phyloP scores from a whole-genome alignment of 2,329 filamentous ascomycete genomes.

The Moelleriella libera region DNA sequence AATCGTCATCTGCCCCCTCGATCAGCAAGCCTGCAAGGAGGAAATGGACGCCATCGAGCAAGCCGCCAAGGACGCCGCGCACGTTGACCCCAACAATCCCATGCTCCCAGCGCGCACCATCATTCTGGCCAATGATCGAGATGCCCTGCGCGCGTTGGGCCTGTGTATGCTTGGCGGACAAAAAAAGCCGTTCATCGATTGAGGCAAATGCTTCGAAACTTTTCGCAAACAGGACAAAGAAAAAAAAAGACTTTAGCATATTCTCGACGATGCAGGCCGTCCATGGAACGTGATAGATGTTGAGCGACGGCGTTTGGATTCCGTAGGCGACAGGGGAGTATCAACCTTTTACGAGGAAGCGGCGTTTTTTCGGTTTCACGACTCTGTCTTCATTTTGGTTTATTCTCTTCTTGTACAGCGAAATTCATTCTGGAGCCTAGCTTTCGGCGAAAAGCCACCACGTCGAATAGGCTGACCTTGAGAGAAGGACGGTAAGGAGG shows the following conservation, averaged over 20 bases:
- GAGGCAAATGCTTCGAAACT: neutral
- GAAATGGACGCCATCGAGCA: slow-evolving; percentile 98
- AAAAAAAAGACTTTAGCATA: neutral
- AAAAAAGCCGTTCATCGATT: slow-evolving; percentile 54
- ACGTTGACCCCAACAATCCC: slow-evolving; percentile 76
- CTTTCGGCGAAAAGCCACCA: too few relatives aligned
- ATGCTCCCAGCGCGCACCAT: slow-evolving; percentile 83
- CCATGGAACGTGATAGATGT: too few relatives aligned
- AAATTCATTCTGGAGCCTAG: too few relatives aligned
- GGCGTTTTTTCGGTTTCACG: too few relatives aligned
- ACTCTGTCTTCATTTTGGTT: too few relatives aligned
- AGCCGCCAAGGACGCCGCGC: slow-evolving; percentile 80
- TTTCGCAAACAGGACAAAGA: neutral
- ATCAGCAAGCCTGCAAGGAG: slow-evolving; percentile 91
- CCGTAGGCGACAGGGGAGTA: too few relatives aligned
- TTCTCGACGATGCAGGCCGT: neutral
- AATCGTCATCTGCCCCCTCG: slow-evolving; percentile 90
- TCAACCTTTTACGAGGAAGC: too few relatives aligned
- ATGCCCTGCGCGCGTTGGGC: slow-evolving; percentile 46
- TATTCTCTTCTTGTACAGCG: too few relatives aligned
- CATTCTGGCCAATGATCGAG: slow-evolving; percentile 61
- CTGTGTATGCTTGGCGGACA: slow-evolving; percentile 49
- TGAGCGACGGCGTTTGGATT: too few relatives aligned
- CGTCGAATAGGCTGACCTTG: too few relatives aligned
- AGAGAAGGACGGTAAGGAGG: too few relatives aligned